Base-by-base conservation (phyloP, 2,329 filamentous ascomycete species). In the Calonectria pteridis region DNA sequence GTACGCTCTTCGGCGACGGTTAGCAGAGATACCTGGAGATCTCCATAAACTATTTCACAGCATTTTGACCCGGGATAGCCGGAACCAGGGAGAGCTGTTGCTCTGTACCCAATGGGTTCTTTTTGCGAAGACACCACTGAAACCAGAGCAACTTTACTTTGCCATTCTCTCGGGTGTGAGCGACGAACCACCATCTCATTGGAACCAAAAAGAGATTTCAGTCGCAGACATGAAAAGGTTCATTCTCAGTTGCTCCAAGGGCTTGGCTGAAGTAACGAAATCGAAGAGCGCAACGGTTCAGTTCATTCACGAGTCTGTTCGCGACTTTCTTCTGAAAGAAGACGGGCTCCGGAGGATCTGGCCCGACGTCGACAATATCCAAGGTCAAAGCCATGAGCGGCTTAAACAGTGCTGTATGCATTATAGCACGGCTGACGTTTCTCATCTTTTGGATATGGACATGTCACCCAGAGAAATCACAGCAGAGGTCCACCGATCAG, bases 21-120 rank as follows among this genome's bases (percentile, higher is more conserved):
- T 88, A 0, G 37, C 63, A 1, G 79, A 84, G 4, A 83, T 88
- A 2, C 87, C 87, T 0, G 63, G 16, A 0, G 81, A 83, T 2
- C 81, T 92, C 0, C 78, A 84, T 62, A 81, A 87, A 0, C 77
- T 92, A 0, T 92, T 93, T 74, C 83, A 82, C 11, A 81, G 88
- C 35, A 89, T 92, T 1, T 70, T 92, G 9, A 85, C 75, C 2
- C 84, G 88, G 31, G 89, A 93, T 73, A 26, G 74, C 1, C 69
- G 84, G 0, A 83, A 89, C 31, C 81, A 81, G 55, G 80, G 86
- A 1, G 80, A 84, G 0, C 76, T 91, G 1, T 72, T 85, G 0
- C 77, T 89, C 1, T 90, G 87, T 55, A 77, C 92, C 0, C 86
- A 67, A 66, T 91, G 87, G 87, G 81, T 92, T 3, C 83, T 92